A percentile compares a stretch with the other conserved stretches of the same genome.
phyloP scores from a whole-genome alignment of 345 rosid species.

The Ceriops zippeliana region DNA sequence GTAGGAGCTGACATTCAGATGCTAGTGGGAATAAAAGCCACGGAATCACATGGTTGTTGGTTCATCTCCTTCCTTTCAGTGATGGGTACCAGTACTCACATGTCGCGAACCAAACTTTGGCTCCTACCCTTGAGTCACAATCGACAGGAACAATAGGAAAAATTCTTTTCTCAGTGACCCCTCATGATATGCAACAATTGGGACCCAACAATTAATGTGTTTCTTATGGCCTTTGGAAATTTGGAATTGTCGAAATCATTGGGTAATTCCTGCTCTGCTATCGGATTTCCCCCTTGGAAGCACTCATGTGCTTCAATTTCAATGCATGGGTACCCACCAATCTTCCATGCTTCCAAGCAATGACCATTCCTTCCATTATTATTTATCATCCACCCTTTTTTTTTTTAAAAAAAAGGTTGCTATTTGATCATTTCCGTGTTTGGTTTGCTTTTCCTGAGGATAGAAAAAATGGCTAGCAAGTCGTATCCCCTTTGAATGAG shows the following conservation, averaged over 20 bases:
- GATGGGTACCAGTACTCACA: conserved; percentile 20
- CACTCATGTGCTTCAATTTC: background rate
- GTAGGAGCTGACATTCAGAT: conserved; percentile 27
- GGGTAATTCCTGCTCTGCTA: background rate
- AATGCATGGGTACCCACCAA: conserved; percentile 12
- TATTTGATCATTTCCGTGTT: conserved; percentile 3
- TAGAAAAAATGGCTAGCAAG: background rate
- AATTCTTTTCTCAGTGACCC: conserved; percentile 7
- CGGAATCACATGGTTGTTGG: conserved; percentile 5
- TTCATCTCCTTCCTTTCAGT: background rate
- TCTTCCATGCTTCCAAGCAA: conserved; percentile 2
- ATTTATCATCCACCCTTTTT: background rate
- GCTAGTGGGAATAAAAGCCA: conserved; percentile 21
- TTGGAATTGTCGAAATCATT: background rate
- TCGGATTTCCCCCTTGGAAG: background rate
- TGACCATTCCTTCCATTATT: background rate
- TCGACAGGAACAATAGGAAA: conserved; percentile 11
- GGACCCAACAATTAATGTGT: conserved; percentile 24
- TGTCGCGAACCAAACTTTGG: conserved; percentile 23
- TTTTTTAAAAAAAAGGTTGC: background rate
- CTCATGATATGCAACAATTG: conserved; percentile 21
- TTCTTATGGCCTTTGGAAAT: background rate
- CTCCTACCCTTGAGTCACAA: conserved; percentile 21
- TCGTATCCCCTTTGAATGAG: too few species aligned
- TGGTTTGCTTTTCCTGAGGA: background rate